phyloP scores from a whole-genome alignment of 1,139 yeast genomes.

The Candida sanyaensis region DNA sequence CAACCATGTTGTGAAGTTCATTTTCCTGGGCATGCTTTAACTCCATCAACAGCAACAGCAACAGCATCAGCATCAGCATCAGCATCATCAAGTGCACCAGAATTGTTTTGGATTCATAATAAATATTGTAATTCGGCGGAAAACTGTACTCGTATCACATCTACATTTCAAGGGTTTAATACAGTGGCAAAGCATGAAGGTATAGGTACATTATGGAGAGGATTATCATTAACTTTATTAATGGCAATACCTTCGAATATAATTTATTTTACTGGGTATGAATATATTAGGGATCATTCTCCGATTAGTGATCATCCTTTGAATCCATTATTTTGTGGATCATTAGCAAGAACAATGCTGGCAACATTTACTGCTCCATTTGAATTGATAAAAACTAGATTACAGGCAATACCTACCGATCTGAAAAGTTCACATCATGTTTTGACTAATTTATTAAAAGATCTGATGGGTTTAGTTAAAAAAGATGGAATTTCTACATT shows the following conservation, averaged over 20 bases:
- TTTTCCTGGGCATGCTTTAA: conserved; percentile 12
- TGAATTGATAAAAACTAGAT: conserved; percentile 82
- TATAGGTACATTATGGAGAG: conserved; percentile 78
- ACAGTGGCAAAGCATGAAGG: conserved; percentile 77
- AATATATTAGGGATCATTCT: conserved; percentile 73
- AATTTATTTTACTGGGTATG: conserved; percentile 93
- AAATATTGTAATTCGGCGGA: conserved; percentile 36
- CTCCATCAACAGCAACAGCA: conserved; percentile 6
- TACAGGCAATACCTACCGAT: conserved; percentile 75
- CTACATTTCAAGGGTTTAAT: conserved; percentile 74
- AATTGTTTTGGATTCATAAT: conserved; percentile 45
- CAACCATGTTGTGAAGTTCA: conserved; percentile 30
- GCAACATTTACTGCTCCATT: conserved; percentile 87
- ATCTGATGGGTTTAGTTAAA: conserved; percentile 55
- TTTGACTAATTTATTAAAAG: conserved; percentile 52
- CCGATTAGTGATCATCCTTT: conserved; percentile 53
- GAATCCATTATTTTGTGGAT: conserved; percentile 86
- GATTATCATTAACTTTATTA: conserved; percentile 74
- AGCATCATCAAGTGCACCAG: conserved; percentile 16
- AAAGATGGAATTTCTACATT: conserved; percentile 63
- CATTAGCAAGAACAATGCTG: conserved; percentile 78
- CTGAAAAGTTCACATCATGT: conserved; percentile 35
- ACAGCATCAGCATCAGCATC: conserved; percentile 8
- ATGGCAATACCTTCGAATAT: conserved; percentile 95
- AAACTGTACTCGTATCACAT: conserved; percentile 38